A percentile compares a stretch with the other conserved stretches of the same genome.
phyloP scores from a whole-genome alignment of 805 yeast species.

The Metschnikowia lunata region DNA sequence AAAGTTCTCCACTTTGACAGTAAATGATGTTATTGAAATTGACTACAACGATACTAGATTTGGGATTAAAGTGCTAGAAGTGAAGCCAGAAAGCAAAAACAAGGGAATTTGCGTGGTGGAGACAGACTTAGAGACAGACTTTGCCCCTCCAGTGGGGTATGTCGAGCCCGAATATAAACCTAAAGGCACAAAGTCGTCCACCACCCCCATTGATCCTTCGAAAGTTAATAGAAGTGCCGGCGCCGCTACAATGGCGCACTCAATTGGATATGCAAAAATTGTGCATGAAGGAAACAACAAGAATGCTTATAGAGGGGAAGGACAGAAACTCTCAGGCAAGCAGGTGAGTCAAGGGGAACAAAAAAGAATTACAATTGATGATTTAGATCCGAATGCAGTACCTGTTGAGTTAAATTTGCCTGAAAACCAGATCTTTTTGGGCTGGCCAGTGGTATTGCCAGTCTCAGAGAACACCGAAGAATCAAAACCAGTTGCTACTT shows the following conservation, averaged over 20 bases:
- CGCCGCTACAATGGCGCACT: slow-evolving; percentile 72
- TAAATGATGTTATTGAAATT: slow-evolving; percentile 79
- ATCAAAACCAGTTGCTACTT: slow-evolving; percentile 26
- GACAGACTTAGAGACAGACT: slow-evolving; percentile 94
- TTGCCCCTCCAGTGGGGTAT: slow-evolving; percentile 98
- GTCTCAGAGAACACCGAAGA: slow-evolving; percentile 27
- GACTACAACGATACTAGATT: slow-evolving; percentile 75
- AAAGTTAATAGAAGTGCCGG: slow-evolving; percentile 38
- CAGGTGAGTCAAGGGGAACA: slow-evolving; percentile 17
- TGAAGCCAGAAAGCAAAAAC: slow-evolving; percentile 64
- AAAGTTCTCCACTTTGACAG: slow-evolving; percentile 82
- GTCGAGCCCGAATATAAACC: slow-evolving; percentile 77
- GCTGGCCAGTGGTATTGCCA: slow-evolving; percentile 69
- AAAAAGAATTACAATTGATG: slow-evolving; percentile 33
- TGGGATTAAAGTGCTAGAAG: slow-evolving; percentile 80
- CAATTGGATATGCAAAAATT: slow-evolving; percentile 60
- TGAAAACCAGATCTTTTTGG: slow-evolving; percentile 86
- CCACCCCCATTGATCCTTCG: slow-evolving; percentile 30
- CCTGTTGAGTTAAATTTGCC: slow-evolving; percentile 75
- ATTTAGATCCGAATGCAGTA: slow-evolving; percentile 51
- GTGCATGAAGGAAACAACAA: slow-evolving; percentile 36
- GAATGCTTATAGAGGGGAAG: slow-evolving; percentile 51
- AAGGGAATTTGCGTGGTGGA: slow-evolving; percentile 90
- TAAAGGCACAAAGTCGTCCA: slow-evolving; percentile 31
- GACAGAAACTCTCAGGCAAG: slow-evolving; percentile 69